These are phyloP conservation scores for Scopulariopsis brevicaulis DNA, from an alignment of 2,329 filamentous ascomycete genomes.

Conservation along the genomic window DNA sequence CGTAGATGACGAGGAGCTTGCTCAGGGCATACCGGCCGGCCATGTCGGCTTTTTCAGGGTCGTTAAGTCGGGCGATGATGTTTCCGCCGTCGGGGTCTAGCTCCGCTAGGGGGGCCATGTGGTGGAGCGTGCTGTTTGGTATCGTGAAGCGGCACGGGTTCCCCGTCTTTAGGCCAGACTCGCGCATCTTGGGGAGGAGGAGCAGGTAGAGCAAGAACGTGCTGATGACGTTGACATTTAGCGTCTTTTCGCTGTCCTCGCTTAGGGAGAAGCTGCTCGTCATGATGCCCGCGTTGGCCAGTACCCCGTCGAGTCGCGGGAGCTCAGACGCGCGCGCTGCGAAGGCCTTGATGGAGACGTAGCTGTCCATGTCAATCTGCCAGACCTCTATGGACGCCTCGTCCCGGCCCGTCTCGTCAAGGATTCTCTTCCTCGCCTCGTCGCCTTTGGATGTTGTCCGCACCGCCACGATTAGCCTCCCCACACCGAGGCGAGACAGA, in stretches of 20 bases:
- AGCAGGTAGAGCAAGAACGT: conserved; percentile 12
- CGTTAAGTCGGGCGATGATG: conserved; percentile 18
- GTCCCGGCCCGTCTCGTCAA: neutral
- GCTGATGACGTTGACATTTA: conserved; percentile 21
- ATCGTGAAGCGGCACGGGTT: conserved; percentile 9
- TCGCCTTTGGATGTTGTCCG: conserved; percentile 30
- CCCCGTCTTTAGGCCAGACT: conserved; percentile 7
- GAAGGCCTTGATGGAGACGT: conserved; percentile 31
- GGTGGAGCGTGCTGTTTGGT: conserved; percentile 14
- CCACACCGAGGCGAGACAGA: conserved; percentile 24
- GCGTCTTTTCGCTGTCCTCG: conserved; percentile 34
- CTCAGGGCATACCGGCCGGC: conserved; percentile 16
- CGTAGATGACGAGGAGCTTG: conserved; percentile 19
- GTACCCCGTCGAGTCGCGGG: conserved; percentile 27
- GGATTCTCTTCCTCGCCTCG: conserved; percentile 13
- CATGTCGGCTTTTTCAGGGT: conserved; percentile 16
- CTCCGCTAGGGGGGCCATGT: conserved; percentile 13
- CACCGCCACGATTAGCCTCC: conserved; percentile 33
- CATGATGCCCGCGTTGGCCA: conserved; percentile 30
- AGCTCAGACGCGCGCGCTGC: conserved; percentile 15
- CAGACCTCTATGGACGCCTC: conserved; percentile 28
- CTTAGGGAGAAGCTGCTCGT: conserved; percentile 20
- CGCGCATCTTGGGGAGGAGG: conserved; percentile 13
- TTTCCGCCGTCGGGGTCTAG: conserved; percentile 7
- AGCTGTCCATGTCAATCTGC: conserved; percentile 34